Conservation (phyloP, 148 eudicot species). For the Camellia sinensis region DNA sequence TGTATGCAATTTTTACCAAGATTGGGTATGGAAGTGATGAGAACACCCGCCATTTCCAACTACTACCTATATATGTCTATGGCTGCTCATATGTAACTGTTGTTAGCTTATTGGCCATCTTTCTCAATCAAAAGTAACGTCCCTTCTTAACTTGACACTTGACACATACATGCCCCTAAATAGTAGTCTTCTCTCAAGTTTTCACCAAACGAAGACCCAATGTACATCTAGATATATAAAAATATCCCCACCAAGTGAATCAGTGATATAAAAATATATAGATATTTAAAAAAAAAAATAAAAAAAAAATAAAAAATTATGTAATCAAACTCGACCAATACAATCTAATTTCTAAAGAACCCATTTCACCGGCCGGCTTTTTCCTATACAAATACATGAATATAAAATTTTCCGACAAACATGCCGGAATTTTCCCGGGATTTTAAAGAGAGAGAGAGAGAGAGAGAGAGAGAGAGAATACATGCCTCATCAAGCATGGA, state of each 20-base stretch:
- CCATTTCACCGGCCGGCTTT: constrained; percentile 39
- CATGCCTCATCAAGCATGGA: constrained; percentile 96
- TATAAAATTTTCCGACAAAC: constrained; percentile 12
- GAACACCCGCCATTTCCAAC: not conserved
- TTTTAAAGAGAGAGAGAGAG: constrained; percentile 24
- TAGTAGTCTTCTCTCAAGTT: too few relatives aligned
- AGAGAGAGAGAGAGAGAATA: constrained; percentile 25
- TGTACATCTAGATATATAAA: not conserved
- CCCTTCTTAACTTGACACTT: not conserved
- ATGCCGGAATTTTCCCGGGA: constrained; percentile 27
- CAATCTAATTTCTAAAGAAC: constrained; percentile 17
- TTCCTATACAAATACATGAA: not conserved
- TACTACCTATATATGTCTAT: not conserved
- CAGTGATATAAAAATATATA: constrained; percentile 5
- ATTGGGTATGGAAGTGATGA: not conserved
- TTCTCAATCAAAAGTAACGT: not conserved
- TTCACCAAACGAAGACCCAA: not conserved
- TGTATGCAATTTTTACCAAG: not conserved
- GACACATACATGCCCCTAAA: too few relatives aligned
- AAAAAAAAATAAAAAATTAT: not conserved
- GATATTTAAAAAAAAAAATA: not conserved
- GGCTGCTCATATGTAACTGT: not conserved
- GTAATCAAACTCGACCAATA: constrained; percentile 23
- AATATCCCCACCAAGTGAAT: not conserved
- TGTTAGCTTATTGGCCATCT: not conserved